Percentiles rank a stretch among this genome's conserved stretches.
Conservation (phyloP, 2,329 filamentous ascomycete genomes). For the Ophiostoma angusticollis region DNA sequence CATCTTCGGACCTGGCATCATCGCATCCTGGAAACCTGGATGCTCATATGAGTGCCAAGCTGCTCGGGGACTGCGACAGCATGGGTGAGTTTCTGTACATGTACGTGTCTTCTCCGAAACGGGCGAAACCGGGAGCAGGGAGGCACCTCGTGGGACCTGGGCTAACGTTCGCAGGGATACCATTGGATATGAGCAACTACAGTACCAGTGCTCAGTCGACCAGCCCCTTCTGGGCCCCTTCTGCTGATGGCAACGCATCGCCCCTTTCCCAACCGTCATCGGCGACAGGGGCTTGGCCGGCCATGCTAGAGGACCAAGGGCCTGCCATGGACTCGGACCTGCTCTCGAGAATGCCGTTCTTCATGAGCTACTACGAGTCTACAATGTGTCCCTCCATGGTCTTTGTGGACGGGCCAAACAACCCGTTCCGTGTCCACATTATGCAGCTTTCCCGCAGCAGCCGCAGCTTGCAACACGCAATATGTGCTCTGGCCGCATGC, state of each 20-base stretch:
- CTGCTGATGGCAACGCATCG: constrained; percentile 32
- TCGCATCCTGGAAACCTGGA: constrained; percentile 48
- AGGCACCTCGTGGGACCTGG: too few relatives aligned
- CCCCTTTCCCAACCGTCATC: constrained; percentile 27
- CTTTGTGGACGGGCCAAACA: constrained; percentile 72
- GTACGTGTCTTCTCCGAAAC: constrained; percentile 8
- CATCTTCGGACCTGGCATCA: constrained; percentile 43
- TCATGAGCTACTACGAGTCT: constrained; percentile 88
- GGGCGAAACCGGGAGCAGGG: constrained; percentile 1
- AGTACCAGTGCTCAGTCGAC: constrained; percentile 37
- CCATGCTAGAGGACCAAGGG: constrained; percentile 27
- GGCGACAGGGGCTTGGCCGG: constrained; percentile 25
- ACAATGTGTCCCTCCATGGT: constrained; percentile 87
- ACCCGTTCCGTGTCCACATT: constrained; percentile 77
- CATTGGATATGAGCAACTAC: constrained; percentile 40
- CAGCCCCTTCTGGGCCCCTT: constrained; percentile 34
- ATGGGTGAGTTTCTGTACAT: constrained; percentile 35
- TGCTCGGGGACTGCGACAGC: constrained; percentile 42
- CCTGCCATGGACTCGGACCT: constrained; percentile 46
- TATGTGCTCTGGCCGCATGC: constrained; percentile 78
- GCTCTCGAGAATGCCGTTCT: constrained; percentile 69
- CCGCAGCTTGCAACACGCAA: constrained; percentile 78
- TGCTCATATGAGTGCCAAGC: constrained; percentile 37
- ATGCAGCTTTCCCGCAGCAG: constrained; percentile 65
- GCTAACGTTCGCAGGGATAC: constrained; percentile 5